Conservation (phyloP, 208 protist species). For the Leishmania mexicana region DNA sequence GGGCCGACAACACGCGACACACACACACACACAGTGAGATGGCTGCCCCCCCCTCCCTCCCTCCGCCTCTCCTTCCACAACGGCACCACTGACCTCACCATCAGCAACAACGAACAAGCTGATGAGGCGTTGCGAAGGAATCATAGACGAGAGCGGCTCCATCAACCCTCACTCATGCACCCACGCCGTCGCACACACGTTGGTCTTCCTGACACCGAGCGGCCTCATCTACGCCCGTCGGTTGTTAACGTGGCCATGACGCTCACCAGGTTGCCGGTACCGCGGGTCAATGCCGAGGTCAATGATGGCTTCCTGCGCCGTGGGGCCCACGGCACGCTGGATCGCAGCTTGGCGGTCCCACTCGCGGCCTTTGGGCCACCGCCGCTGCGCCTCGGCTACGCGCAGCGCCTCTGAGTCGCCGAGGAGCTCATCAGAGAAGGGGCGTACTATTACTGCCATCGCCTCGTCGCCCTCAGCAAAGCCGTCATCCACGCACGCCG, state of each 20-base stretch:
- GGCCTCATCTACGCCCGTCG: not conserved
- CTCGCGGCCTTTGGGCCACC: constrained; percentile 62
- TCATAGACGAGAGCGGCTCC: not conserved
- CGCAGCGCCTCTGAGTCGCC: constrained; percentile 12
- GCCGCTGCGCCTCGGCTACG: constrained; percentile 19
- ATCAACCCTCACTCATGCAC: not conserved
- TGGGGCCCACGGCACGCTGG: constrained; percentile 46
- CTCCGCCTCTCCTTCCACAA: not conserved
- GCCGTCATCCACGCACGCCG: not conserved
- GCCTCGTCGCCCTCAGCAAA: not conserved
- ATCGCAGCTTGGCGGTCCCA: constrained; percentile 86
- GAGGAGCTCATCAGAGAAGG: constrained; percentile 39
- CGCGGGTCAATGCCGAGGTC: constrained; percentile 64
- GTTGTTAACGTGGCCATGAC: constrained; percentile 14
- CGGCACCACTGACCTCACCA: not conserved
- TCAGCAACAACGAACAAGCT: not conserved
- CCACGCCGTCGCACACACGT: not conserved
- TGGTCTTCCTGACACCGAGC: not conserved
- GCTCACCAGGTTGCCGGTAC: constrained; percentile 73
- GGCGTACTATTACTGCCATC: constrained; percentile 57
- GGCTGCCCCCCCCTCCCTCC: not conserved
- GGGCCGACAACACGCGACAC: too few species aligned
- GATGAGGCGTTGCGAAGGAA: not conserved
- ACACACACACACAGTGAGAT: not conserved
- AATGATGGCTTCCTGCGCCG: constrained; percentile 76